Evolutionary conservation across 257 asterid genomes (phyloP).

Genomic region (Rubia yunnanensis): DNA sequence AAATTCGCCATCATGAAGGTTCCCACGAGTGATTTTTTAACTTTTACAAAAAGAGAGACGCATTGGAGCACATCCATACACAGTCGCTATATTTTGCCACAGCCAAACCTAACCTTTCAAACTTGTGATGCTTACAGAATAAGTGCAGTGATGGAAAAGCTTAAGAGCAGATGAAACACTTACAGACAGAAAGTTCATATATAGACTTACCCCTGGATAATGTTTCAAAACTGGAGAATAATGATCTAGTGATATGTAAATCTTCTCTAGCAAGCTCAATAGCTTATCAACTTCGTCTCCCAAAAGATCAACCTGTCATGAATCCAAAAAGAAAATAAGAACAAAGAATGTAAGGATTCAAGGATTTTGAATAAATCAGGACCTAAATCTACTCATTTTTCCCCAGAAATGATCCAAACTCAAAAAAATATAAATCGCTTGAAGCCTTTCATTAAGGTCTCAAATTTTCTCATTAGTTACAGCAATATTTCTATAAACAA

Average conservation of each 20-base stretch:
- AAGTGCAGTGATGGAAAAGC: neutral
- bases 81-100: neutral
- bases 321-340: neutral
- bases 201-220: slow-evolving; percentile 75
- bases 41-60: neutral
- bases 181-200: neutral
- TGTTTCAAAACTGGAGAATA: slow-evolving; percentile 83
- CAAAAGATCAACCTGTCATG: slow-evolving; percentile 84
- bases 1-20: neutral
- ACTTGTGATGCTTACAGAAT: neutral
- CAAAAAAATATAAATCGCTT: neutral
- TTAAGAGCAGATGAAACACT: neutral
- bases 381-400: neutral
- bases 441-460: neutral
- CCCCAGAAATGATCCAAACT: neutral
- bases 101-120: neutral
- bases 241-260: slow-evolving; percentile 71
- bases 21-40: neutral
- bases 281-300: slow-evolving; percentile 90
- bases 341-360: slow-evolving; percentile 1
- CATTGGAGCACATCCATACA: neutral
- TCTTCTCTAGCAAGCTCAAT: slow-evolving; percentile 61
- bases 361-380: neutral
- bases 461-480: neutral
- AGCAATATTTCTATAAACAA: neutral